Evolutionary conservation across 257 asterid species (phyloP).

Genomic region (Solanum bulbocastanum): DNA sequence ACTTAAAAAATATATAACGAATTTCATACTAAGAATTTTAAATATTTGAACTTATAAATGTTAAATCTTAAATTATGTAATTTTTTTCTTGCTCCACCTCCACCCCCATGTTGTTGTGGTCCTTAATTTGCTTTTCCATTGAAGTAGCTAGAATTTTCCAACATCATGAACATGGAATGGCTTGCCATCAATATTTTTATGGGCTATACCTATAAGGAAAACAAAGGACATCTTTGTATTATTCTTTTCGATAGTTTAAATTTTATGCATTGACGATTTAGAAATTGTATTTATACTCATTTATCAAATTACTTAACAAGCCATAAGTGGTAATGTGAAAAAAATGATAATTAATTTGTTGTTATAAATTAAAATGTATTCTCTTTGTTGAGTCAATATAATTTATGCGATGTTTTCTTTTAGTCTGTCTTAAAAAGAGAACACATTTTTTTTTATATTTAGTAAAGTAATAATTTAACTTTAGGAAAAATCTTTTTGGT

Average conservation of each 20-base stretch:
- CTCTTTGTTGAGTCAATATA: not conserved
- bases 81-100: no score
- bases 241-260: not conserved
- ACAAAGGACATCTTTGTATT: not conserved
- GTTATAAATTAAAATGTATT: not conserved
- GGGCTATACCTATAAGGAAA: not conserved
- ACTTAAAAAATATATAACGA: no score
- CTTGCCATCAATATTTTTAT: not conserved
- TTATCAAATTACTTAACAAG: no score
- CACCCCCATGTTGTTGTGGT: no score
- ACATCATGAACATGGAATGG: not conserved
- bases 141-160: not conserved
- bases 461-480: not conserved
- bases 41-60: no score
- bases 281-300: no score
- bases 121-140: not conserved
- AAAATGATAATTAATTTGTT: not conserved
- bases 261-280: not conserved
- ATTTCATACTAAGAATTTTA: no score
- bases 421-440: rapidly evolving
- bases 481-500: not conserved
- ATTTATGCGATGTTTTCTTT: not conserved
- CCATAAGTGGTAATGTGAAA: not conserved
- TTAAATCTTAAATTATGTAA: no score
- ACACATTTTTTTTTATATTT: not conserved